phyloP scores from a whole-genome alignment of 306 rosid species.

The Corylus avellana region DNA sequence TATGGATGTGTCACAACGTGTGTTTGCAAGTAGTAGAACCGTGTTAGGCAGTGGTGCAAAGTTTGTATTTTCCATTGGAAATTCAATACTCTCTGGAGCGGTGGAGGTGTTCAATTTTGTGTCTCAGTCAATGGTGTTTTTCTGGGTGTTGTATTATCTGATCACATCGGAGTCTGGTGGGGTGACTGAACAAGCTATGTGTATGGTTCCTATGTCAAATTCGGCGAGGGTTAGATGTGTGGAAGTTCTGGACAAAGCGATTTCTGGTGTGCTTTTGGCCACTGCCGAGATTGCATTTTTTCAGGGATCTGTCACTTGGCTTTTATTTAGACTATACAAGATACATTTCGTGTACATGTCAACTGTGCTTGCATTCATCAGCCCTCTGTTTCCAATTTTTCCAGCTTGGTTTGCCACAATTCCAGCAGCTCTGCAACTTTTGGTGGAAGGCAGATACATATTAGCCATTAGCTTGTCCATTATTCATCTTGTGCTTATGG shows the following conservation, averaged over 20 bases:
- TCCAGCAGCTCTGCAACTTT: constrained; percentile 79
- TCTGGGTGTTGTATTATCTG: constrained; percentile 89
- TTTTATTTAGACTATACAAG: constrained; percentile 65
- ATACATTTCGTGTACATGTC: constrained; percentile 94
- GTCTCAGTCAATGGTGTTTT: constrained; percentile 83
- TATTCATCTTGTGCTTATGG: constrained; percentile 82
- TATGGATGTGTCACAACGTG: constrained; percentile 67
- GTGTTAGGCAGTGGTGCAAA: constrained; percentile 78
- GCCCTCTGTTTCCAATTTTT: constrained; percentile 82
- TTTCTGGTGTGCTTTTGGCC: constrained; percentile 85
- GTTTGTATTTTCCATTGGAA: constrained; percentile 60
- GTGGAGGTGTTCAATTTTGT: constrained; percentile 88
- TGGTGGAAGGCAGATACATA: constrained; percentile 81
- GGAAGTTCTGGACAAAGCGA: constrained; percentile 90
- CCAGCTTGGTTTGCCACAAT: constrained; percentile 80
- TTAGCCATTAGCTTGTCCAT: constrained; percentile 51
- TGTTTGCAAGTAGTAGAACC: constrained; percentile 62
- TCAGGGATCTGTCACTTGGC: constrained; percentile 97
- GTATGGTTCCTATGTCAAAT: constrained; percentile 76
- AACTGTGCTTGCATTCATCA: constrained; percentile 72
- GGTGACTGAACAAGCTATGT: constrained; percentile 86
- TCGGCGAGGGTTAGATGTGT: constrained; percentile 73
- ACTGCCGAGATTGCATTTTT: constrained; percentile 85
- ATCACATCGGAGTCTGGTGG: constrained; percentile 96
- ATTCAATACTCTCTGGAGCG: constrained; percentile 84